A percentile compares a stretch with the other conserved stretches of the same genome.
Evolutionary conservation across 805 yeast species (phyloP).

Genomic region (Allodekkera sacchari): DNA sequence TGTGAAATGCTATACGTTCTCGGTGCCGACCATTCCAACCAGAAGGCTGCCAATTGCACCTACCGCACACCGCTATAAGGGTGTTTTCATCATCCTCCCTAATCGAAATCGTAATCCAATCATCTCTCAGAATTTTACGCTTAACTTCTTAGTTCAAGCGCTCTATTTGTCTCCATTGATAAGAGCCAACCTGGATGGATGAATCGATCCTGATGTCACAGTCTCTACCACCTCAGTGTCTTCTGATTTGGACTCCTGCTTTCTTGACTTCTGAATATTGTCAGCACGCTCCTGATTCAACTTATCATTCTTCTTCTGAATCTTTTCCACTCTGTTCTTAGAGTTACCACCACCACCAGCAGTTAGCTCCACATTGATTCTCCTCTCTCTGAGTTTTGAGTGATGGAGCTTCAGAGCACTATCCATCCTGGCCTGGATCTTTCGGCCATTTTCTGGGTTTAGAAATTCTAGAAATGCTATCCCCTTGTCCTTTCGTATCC

Average conservation of each 20-base stretch:
- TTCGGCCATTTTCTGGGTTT: conserved; percentile 36
- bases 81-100: no score
- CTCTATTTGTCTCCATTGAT: conserved; percentile 14
- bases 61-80: no score
- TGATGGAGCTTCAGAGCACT: conserved; percentile 81
- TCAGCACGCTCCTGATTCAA: conserved; percentile 61
- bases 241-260: conserved; percentile 23
- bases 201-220: conserved; percentile 32
- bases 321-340: conserved; percentile 53
- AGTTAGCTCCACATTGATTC: conserved; percentile 90
- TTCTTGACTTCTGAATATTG: conserved; percentile 38
- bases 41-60: no score
- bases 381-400: conserved; percentile 56
- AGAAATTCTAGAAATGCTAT: conserved; percentile 87
- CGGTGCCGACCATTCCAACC: no score
- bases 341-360: conserved; percentile 99
- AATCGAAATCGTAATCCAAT: no score
- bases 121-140: no score
- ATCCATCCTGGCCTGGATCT: conserved; percentile 75
- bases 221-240: conserved; percentile 1
- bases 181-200: conserved; percentile 60
- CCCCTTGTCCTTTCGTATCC: conserved; percentile 80
- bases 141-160: no score
- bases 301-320: conserved; percentile 71
- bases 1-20: no score